Evolutionary conservation across 495 filamentous ascomycete genomes (phyloP).

Genomic region (Penicillium parvum): DNA sequence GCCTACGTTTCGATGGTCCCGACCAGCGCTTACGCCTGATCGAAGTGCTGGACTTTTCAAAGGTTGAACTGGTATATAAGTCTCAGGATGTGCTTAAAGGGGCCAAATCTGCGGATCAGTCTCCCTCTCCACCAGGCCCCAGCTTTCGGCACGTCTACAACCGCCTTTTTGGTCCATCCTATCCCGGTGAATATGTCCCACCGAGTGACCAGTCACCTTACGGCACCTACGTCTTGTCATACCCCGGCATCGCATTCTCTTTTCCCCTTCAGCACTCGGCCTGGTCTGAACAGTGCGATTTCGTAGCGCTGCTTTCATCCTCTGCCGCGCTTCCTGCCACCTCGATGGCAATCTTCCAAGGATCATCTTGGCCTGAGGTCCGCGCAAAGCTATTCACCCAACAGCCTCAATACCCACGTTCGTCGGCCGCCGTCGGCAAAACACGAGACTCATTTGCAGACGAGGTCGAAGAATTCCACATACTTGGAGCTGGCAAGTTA

Average conservation of each 20-base stretch:
- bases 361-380: slow-evolving; percentile 82
- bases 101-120: slow-evolving; percentile 39
- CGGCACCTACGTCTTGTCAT: slow-evolving; percentile 80
- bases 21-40: slow-evolving; percentile 89
- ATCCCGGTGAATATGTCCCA: slow-evolving; percentile 82
- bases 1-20: slow-evolving; percentile 87
- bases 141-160: slow-evolving; percentile 90
- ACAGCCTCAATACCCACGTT: slow-evolving; percentile 61
- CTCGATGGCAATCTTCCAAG: slow-evolving; percentile 84
- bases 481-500: slow-evolving; percentile 69
- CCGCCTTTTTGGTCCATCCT: slow-evolving; percentile 83
- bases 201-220: slow-evolving; percentile 49
- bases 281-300: slow-evolving; percentile 79
- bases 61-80: slow-evolving; percentile 76
- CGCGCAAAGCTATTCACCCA: slow-evolving; percentile 71
- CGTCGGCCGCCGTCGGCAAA: slow-evolving; percentile 51
- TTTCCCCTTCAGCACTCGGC: slow-evolving; percentile 73
- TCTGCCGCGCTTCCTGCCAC: slow-evolving; percentile 66
- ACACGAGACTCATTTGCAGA: slow-evolving; percentile 63
- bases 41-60: slow-evolving; percentile 88
- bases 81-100: slow-evolving; percentile 75
- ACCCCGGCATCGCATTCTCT: slow-evolving; percentile 87
- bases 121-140: slow-evolving; percentile 55
- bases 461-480: slow-evolving; percentile 74
- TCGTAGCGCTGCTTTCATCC: slow-evolving; percentile 80